Evolutionary conservation across 2,329 filamentous ascomycete species (phyloP), one percentile per base, ranked within the genome.

Genomic region (Claviceps sp.): DNA sequence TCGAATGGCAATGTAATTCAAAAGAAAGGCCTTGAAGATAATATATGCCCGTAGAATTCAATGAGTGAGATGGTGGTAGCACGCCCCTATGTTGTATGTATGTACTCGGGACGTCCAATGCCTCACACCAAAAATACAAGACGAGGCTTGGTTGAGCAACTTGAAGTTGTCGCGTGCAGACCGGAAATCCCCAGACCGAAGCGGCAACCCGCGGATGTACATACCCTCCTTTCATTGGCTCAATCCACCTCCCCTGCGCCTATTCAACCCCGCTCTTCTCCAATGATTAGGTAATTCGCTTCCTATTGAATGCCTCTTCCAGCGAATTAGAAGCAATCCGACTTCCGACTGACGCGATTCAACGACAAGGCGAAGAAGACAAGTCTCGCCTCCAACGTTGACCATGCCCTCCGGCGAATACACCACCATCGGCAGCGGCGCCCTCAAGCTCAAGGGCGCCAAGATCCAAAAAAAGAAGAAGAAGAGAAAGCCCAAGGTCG

Each of bases 371-470:
- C 11, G 18, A 18, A 9, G 9, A 34, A 34, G 30, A 11, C 30
- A 11, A 34, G 9, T 9, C 30, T 34, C 30, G 30, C 9, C 30
- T 34, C 9, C 11, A 34, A 34, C 30, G 30, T 34, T 34, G 30
- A 18, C 42, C 46, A 89, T 89, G 85, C 78, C 83, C 24, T 76
- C 80, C 52, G 84, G 87, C 66, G 87, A 94, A 59, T 94, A 94
- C 72, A 68, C 76, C 47, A 71, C 80, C 56, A 68, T 74, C 52
- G 76, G 78, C 55, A 76, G 84, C 61, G 89, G 89, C 60, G 85
- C 84, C 55, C 78, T 96, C 37, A 91, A 88, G 65, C 78, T 96
- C 54, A 96, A 96, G 72, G 89, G 89, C 62, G 78, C 73, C 55
- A 83, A 82, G 61, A 72, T 79, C 62, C 72, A 79, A 57, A 81